Conservation (phyloP, 257 asterid species). For the Solanum clarkiae region DNA sequence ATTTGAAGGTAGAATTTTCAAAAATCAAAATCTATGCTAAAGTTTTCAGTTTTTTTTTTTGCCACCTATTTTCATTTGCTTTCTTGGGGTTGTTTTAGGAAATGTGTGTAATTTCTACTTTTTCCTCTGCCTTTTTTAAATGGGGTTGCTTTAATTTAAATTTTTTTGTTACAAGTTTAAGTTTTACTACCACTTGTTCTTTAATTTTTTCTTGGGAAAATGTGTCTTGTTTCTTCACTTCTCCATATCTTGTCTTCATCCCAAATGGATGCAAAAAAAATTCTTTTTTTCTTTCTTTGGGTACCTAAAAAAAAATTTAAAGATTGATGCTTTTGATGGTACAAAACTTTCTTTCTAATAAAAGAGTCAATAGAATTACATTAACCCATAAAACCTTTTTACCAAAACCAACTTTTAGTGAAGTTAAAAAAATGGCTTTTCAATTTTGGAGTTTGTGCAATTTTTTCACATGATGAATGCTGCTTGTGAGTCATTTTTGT, state of each 20-base stretch:
- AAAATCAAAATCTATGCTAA: not conserved
- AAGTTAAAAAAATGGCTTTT: not conserved
- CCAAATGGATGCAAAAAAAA: not conserved
- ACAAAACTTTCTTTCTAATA: not conserved
- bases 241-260: not conserved
- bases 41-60: not conserved
- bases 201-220: not conserved
- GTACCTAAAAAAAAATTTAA: not conserved
- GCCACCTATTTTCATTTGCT: not conserved
- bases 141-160: not conserved
- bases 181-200: not conserved
- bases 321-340: not conserved
- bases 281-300: not conserved
- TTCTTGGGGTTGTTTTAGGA: not conserved
- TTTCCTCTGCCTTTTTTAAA: not conserved
- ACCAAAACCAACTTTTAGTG: not conserved
- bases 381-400: not conserved
- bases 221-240: not conserved
- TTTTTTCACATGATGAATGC: not conserved
- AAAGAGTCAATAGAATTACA: not conserved
- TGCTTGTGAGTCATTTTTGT: not conserved
- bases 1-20: too few species aligned
- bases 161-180: not conserved
- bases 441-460: not conserved
- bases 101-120: not conserved